Percentiles rank a stretch among this genome's conserved stretches.
Conservation (phyloP, 2,329 filamentous ascomycete species). For the Trichophyton verrucosum region DNA sequence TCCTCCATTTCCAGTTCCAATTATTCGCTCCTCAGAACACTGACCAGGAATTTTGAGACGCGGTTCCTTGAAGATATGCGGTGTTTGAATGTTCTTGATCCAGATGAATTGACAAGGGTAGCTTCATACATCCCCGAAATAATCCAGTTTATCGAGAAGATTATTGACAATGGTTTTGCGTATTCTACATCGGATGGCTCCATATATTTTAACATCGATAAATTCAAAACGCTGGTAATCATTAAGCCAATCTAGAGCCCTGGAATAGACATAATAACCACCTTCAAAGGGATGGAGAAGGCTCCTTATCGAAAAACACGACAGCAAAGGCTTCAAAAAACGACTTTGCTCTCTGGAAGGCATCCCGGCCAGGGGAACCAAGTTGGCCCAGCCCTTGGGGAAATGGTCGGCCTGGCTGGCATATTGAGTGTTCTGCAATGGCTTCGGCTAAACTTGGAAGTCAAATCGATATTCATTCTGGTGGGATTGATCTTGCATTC, state of each 20-base stretch:
- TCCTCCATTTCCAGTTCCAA: background rate
- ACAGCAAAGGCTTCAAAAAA: background rate
- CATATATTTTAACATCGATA: background rate
- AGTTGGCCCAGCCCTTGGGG: constrained; percentile 85
- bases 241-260: constrained; percentile 73
- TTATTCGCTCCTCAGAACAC: constrained; percentile 49
- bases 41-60: background rate
- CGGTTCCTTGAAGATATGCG: background rate
- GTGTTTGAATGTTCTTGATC: background rate
- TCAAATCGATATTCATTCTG: constrained; percentile 83
- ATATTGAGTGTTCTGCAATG: constrained; percentile 96
- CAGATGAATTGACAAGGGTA: background rate
- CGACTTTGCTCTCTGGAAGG: background rate
- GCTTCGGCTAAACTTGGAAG: constrained; percentile 74
- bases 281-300: constrained; percentile 78
- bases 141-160: background rate
- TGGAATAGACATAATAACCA: constrained; percentile 74
- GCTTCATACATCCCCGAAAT: background rate
- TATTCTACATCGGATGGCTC: background rate
- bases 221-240: constrained; percentile 16
- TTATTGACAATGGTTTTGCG: background rate
- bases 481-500: constrained; percentile 81
- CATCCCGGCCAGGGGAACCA: constrained; percentile 48
- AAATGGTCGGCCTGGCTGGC: constrained; percentile 79
- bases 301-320: constrained; percentile 51